These are phyloP conservation scores for Asterochloris erici DNA, from an alignment of 139 green algal species.

Conservation along the genomic window DNA sequence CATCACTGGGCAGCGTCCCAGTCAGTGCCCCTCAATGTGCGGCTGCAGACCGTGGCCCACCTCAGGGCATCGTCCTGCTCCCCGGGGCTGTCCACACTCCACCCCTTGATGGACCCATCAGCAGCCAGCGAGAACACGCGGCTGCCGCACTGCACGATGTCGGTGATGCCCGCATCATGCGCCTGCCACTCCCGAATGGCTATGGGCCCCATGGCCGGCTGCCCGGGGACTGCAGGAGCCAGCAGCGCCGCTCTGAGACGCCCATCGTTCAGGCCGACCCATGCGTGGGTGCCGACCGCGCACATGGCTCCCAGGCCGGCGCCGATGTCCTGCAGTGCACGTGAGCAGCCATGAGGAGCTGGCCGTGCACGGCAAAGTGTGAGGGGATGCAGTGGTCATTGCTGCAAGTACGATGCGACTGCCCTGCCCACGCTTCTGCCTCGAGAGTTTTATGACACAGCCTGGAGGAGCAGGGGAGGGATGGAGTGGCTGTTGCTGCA, in stretches of 20 bases:
- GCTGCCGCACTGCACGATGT: constrained; percentile 38
- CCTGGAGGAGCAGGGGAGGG: no score
- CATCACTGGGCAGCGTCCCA: no score
- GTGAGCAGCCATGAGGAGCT: neutral
- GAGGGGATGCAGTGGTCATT: neutral
- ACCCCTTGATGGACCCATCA: constrained; percentile 63
- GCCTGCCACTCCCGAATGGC: constrained; percentile 46
- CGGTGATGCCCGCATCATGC: constrained; percentile 38
- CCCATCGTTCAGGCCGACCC: constrained; percentile 59
- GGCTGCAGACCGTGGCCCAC: no score
- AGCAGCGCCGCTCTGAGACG: constrained; percentile 20
- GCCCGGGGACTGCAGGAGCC: neutral
- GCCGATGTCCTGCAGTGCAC: constrained; percentile 11
- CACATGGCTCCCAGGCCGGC: constrained; percentile 33
- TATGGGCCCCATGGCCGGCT: neutral
- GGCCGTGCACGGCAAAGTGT: neutral
- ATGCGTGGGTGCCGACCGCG: constrained; percentile 41
- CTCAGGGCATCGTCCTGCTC: no score
- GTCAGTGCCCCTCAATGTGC: no score
- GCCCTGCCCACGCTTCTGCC: no score
- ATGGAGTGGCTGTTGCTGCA: no score
- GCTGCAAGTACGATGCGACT: no score
- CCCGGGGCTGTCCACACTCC: constrained; percentile 30
- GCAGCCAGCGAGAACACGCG: constrained; percentile 56
- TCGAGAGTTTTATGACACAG: no score